Evolutionary conservation across 805 yeast species (phyloP).

Genomic region (Monosporozyma servazzii): DNA sequence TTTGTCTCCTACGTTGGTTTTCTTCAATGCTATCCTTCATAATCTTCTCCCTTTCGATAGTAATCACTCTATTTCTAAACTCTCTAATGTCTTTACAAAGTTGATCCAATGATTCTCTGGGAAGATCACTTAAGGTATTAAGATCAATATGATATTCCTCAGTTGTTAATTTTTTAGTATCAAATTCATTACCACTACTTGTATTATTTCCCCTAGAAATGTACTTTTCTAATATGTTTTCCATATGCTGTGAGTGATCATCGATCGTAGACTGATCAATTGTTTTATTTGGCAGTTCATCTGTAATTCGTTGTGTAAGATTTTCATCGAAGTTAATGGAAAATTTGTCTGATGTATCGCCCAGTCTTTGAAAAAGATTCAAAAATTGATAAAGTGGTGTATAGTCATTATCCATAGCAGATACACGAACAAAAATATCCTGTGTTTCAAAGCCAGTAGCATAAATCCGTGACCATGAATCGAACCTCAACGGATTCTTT

Average conservation of each 20-base stretch:
- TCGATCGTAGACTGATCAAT: neutral
- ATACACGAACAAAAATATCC: constrained; percentile 14
- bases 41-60: constrained; percentile 42
- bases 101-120: constrained; percentile 21
- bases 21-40: constrained; percentile 33
- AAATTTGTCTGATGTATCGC: neutral
- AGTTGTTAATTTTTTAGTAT: neutral
- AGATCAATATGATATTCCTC: constrained; percentile 22
- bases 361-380: neutral
- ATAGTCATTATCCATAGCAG: neutral
- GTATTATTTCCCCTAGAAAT: neutral
- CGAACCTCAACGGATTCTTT: neutral
- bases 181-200: neutral
- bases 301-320: neutral
- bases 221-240: constrained; percentile 1
- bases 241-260: constrained; percentile 3
- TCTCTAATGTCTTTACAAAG: constrained; percentile 40
- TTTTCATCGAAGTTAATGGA: neutral
- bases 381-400: neutral
- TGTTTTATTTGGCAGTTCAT: neutral
- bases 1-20: constrained; percentile 17
- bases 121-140: constrained; percentile 24
- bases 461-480: constrained; percentile 12
- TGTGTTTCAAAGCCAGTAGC: constrained; percentile 12
- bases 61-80: constrained; percentile 47